Conservation (phyloP, 768 basidiomycete species). For the Boletus eberwhitei region DNA sequence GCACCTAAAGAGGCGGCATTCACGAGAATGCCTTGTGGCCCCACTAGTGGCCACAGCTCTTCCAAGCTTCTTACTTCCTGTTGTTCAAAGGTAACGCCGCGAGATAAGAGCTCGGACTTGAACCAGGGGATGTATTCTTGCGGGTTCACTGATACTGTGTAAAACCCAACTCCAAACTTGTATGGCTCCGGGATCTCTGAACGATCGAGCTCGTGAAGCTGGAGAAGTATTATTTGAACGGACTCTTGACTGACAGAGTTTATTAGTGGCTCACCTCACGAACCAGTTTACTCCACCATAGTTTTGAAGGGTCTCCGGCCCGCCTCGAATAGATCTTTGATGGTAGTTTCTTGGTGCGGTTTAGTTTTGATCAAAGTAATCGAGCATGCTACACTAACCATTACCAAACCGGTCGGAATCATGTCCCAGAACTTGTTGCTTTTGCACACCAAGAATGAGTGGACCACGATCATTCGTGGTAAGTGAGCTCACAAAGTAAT, state of each 20-base stretch:
- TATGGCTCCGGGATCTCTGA: constrained; percentile 36
- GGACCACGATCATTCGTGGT: background rate
- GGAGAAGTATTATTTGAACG: background rate
- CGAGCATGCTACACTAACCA: constrained; percentile 24
- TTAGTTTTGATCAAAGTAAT: background rate
- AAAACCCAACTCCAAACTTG: constrained; percentile 40
- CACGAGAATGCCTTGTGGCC: constrained; percentile 41
- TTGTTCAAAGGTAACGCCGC: constrained; percentile 44
- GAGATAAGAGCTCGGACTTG: constrained; percentile 34
- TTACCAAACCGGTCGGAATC: constrained; percentile 42
- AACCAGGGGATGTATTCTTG: constrained; percentile 51
- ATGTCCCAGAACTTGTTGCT: constrained; percentile 48
- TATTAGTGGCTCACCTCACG: constrained; percentile 32
- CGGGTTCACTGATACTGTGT: constrained; percentile 49
- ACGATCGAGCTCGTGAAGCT: constrained; percentile 34
- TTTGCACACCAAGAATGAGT: constrained; percentile 4
- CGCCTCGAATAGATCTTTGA: constrained; percentile 32
- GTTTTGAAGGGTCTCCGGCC: constrained; percentile 12
- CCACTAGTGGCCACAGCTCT: constrained; percentile 42
- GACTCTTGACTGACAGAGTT: background rate
- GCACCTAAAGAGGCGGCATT: constrained; percentile 57
- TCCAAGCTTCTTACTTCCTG: constrained; percentile 42
- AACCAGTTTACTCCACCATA: constrained; percentile 41
- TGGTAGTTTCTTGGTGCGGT: constrained; percentile 35
- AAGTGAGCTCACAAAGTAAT: constrained; percentile 38